phyloP scores from a whole-genome alignment of 805 yeast species.

The Spathaspora arborariae region DNA sequence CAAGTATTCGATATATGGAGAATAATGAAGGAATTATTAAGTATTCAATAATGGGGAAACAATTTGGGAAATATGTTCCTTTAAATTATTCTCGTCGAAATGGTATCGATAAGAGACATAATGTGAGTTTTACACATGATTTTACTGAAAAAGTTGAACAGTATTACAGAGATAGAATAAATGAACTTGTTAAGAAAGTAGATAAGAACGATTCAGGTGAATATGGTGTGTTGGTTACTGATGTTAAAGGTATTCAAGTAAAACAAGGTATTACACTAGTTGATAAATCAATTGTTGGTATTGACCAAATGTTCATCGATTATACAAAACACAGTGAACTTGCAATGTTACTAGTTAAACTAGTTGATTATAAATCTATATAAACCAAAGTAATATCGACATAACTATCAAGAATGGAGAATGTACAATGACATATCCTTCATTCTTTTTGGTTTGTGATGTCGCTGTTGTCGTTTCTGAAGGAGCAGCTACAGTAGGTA shows the following conservation, averaged over 20 bases:
- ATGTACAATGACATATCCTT: neutral
- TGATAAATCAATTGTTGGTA: neutral
- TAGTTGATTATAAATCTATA: slow-evolving; percentile 4
- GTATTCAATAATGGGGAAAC: neutral
- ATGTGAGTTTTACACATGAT: neutral
- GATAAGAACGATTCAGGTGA: neutral
- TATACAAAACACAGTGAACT: slow-evolving; percentile 5
- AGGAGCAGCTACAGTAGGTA: slow-evolving; percentile 2
- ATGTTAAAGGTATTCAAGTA: neutral
- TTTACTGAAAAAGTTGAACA: slow-evolving; percentile 7
- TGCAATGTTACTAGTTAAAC: neutral
- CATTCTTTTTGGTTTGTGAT: slow-evolving; percentile 1
- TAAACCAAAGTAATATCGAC: slow-evolving; percentile 1
- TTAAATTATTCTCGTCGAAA: slow-evolving; percentile 11
- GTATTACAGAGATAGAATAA: slow-evolving; percentile 2
- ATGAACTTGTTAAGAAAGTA: slow-evolving; percentile 3
- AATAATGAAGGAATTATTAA: neutral
- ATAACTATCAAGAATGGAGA: neutral
- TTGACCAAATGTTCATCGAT: slow-evolving; percentile 3
- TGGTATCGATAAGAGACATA: slow-evolving; percentile 1
- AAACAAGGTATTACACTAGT: neutral
- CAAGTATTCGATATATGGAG: neutral
- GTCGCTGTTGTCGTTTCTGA: neutral
- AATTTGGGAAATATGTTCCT: neutral
- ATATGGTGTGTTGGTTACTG: neutral